A percentile compares a stretch with the other conserved stretches of the same genome.
Evolutionary conservation across 768 basidiomycete genomes (phyloP).

Genomic region (Tylopilus sp.): DNA sequence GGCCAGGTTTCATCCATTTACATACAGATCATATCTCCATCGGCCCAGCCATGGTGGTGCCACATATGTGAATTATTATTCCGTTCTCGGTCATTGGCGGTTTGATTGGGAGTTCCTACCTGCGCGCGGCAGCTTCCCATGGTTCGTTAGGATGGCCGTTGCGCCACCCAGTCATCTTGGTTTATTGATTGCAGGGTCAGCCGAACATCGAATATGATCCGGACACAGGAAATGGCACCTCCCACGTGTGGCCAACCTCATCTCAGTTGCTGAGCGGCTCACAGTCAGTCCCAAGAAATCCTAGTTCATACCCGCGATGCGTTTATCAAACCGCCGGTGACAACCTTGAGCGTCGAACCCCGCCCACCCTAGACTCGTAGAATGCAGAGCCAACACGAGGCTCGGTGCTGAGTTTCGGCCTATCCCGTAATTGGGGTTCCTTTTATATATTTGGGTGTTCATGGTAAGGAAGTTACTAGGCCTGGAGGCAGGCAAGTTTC

Average conservation of each 20-base stretch:
- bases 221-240: background rate
- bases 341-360: background rate
- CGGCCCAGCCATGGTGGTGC: background rate
- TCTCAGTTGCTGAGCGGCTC: constrained; percentile 3
- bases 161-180: background rate
- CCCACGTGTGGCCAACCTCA: background rate
- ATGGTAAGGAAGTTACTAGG: too few species aligned
- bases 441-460: constrained; percentile 11
- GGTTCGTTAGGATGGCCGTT: background rate
- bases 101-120: too few species aligned
- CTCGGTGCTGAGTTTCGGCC: background rate
- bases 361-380: constrained; percentile 1
- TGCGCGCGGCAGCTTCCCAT: background rate
- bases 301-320: constrained; percentile 7
- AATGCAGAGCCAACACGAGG: constrained; percentile 14
- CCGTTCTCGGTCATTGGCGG: too few species aligned
- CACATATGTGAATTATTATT: background rate
- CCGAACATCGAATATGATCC: constrained; percentile 8
- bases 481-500: too few species aligned
- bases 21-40: background rate
- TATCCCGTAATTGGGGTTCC: constrained; percentile 13
- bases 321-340: constrained; percentile 5
- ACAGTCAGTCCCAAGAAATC: background rate
- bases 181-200: constrained; percentile 2
- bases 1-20: too few species aligned